These are phyloP conservation scores for Silene conica DNA, from an alignment of 148 eudicot genomes.

Conservation along the genomic window DNA sequence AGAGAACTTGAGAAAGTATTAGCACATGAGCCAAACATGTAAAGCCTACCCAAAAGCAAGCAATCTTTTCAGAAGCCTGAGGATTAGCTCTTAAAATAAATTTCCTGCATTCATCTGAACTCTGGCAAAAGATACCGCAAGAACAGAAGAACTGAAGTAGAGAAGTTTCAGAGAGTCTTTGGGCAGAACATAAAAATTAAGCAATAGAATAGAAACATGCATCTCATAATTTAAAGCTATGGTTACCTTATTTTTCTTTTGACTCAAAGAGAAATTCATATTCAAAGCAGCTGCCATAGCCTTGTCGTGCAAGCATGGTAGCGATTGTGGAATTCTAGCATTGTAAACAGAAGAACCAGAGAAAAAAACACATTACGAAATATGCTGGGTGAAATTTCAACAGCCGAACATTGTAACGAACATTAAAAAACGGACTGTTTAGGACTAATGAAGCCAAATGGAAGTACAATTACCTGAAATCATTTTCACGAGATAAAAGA, in stretches of 20 bases:
- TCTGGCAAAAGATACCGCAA: neutral
- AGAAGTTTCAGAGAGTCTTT: neutral
- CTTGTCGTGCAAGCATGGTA: slow-evolving; percentile 80
- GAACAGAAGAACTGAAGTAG: neutral
- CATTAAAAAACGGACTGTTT: slow-evolving; percentile 20
- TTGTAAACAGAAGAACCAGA: neutral
- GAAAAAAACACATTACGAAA: neutral
- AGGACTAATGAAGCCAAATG: neutral
- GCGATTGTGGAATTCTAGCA: slow-evolving; percentile 63
- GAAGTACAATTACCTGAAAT: slow-evolving; percentile 52
- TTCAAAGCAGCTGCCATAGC: slow-evolving; percentile 71
- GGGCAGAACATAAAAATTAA: neutral
- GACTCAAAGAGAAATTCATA: slow-evolving; percentile 37
- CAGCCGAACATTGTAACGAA: slow-evolving; percentile 8
- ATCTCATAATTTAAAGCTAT: slow-evolving; percentile 6
- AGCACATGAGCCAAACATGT: slow-evolving; percentile 16
- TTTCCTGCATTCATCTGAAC: neutral
- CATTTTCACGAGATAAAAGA: slow-evolving; percentile 69
- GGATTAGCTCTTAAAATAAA: neutral
- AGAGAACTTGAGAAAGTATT: neutral
- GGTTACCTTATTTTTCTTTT: slow-evolving; percentile 51
- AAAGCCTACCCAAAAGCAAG: neutral
- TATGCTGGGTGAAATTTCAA: neutral
- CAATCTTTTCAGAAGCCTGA: neutral
- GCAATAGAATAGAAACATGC: neutral